A percentile compares a stretch with the other conserved stretches of the same genome.
phyloP scores from a whole-genome alignment of 305 asterid genomes.

The Solanum aculeatissimum region DNA sequence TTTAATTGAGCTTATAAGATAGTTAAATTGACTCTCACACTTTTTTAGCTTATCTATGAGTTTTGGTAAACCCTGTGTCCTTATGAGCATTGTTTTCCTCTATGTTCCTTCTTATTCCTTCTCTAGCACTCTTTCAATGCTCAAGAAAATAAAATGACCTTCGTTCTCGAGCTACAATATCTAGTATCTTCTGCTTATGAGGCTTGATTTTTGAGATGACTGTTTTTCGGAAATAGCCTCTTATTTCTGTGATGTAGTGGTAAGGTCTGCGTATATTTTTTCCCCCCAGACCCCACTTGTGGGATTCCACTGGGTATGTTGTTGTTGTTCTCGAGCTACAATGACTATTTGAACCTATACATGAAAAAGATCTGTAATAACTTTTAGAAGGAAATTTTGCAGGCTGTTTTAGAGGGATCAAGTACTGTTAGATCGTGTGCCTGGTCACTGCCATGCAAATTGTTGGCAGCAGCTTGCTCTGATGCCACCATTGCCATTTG shows the following conservation, averaged over 20 bases:
- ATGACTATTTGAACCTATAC: not conserved
- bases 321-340: not conserved
- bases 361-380: not conserved
- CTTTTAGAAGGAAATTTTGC: slow-evolving; percentile 3
- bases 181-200: too few species aligned
- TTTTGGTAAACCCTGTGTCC: not conserved
- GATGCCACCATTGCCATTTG: slow-evolving; percentile 83
- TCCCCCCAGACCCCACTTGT: too few species aligned
- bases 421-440: slow-evolving; percentile 70
- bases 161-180: not conserved
- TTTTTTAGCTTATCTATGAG: not conserved
- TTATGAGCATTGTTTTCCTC: not conserved
- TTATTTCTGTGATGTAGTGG: too few species aligned
- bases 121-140: not conserved
- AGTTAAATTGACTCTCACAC: not conserved
- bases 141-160: not conserved
- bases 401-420: slow-evolving; percentile 83
- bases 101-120: not conserved
- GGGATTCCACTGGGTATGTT: too few species aligned
- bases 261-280: too few species aligned
- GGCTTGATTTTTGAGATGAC: too few species aligned
- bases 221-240: too few species aligned
- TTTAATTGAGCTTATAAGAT: not conserved
- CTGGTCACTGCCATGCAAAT: slow-evolving; percentile 67
- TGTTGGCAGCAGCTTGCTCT: slow-evolving; percentile 75